Base-by-base conservation (phyloP, 352 stramenopile species). In the Phytopythium ostracodes region DNA sequence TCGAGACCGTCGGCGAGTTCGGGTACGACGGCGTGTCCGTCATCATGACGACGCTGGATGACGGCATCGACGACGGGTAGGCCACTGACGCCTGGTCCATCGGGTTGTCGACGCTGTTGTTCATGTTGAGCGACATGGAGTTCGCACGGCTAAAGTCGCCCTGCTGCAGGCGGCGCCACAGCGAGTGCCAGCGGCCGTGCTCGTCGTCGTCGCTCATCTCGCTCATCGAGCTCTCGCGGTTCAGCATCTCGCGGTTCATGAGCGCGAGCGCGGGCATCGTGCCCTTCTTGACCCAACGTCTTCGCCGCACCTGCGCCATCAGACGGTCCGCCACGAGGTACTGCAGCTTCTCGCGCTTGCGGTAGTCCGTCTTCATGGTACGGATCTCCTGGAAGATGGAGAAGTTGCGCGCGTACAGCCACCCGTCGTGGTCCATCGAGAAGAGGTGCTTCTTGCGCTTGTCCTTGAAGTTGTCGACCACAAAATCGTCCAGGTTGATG, bases 371-470 rank as follows among this genome's bases (percentile, higher is more conserved):
- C 58, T 82, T 88, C 72, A 79, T 80, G 6, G 85, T 91, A 0
- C 87, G 84, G 40, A 94, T 73, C 55, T 95, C 81, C 60, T 95
- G 87, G 66, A 96, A 96, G 50, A 93, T 83, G 4, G 79, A 89
- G 29, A 96, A 96, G 59, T 96, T 94, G 40, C 85, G 84, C 40
- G 87, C 85, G 54, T 96, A 96, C 54, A 77, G 89, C 87, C 87
- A 96, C 0, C 84, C 84, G 58, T 96, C 85, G 64, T 94, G 76
- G 63, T 96, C 87, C 81, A 92, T 92, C 2, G 84, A 88, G 60
- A 94, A 91, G 20, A 94, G 49, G 12, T 85, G 73, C 36, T 91
- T 91, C 61, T 88, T 87, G 62, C 83, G 85, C 66, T 77, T 80
- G 70, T 93, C 84, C 65, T 89, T 91, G 57, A 76, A 81, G 25